Conservation (phyloP, 371 early-diverging fungal species). For the Entomophthora muscae region DNA sequence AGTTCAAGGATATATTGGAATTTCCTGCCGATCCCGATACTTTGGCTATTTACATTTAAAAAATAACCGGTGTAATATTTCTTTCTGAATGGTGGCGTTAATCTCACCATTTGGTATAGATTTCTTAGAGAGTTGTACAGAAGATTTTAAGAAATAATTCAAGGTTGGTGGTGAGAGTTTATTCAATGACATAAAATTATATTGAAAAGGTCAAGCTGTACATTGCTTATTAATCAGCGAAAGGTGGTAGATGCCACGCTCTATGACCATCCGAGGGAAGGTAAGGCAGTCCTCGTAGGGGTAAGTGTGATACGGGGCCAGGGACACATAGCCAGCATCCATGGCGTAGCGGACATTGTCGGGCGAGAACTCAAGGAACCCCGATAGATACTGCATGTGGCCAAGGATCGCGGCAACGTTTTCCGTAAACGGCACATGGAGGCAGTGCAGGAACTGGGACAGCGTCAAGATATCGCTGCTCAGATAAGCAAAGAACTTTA, state of each 20-base stretch:
- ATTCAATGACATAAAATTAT: no score
- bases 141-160: no score
- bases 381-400: not conserved
- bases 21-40: no score
- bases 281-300: not conserved
- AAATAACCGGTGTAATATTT: no score
- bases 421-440: not conserved
- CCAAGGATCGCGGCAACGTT: not conserved
- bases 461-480: not conserved
- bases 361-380: not conserved
- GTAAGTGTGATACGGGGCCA: not conserved
- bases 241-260: not conserved
- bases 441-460: not conserved
- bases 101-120: no score
- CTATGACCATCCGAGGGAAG: not conserved
- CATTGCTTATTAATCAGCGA: no score
- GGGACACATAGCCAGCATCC: not conserved
- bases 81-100: no score
- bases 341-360: not conserved
- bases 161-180: no score
- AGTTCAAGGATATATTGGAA: no score
- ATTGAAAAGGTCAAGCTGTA: no score
- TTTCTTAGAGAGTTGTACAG: no score
- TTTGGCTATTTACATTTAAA: no score
- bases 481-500: not conserved